phyloP scores from a whole-genome alignment of 1,284 basidiomycete species.

The Puccinia coronata region DNA sequence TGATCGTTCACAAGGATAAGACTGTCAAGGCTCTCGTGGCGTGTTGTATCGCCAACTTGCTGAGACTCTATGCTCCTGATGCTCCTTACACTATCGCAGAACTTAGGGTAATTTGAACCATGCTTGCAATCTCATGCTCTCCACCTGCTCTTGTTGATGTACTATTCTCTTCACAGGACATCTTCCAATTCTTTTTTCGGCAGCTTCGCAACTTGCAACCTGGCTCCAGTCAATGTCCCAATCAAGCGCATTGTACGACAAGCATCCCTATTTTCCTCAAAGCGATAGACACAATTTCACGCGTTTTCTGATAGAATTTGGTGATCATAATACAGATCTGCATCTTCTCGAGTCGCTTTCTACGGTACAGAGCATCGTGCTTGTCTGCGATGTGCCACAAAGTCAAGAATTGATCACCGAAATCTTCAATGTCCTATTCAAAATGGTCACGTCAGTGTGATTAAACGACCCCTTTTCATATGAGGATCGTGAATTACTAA shows the following conservation, averaged over 20 bases:
- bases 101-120: constrained; percentile 63
- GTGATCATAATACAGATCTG: constrained; percentile 63
- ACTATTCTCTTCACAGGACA: constrained; percentile 63
- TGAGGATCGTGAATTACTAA: background rate
- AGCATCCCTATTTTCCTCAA: constrained; percentile 56
- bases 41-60: constrained; percentile 89
- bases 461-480: background rate
- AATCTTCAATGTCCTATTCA: constrained; percentile 81
- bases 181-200: constrained; percentile 89
- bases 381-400: constrained; percentile 84
- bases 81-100: constrained; percentile 88
- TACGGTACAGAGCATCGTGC: constrained; percentile 88
- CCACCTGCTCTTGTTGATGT: background rate
- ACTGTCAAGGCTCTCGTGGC: constrained; percentile 91
- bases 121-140: background rate
- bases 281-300: background rate
- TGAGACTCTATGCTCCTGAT: constrained; percentile 91
- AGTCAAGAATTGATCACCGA: constrained; percentile 81
- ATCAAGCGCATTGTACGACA: constrained; percentile 67
- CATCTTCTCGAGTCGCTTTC: constrained; percentile 88
- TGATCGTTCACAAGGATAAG: constrained; percentile 88
- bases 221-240: constrained; percentile 58
- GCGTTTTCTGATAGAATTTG: background rate
- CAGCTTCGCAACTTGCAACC: constrained; percentile 79
- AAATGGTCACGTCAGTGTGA: constrained; percentile 67